Evolutionary conservation across 306 rosid species (phyloP).

Genomic region (Myrica gale): DNA sequence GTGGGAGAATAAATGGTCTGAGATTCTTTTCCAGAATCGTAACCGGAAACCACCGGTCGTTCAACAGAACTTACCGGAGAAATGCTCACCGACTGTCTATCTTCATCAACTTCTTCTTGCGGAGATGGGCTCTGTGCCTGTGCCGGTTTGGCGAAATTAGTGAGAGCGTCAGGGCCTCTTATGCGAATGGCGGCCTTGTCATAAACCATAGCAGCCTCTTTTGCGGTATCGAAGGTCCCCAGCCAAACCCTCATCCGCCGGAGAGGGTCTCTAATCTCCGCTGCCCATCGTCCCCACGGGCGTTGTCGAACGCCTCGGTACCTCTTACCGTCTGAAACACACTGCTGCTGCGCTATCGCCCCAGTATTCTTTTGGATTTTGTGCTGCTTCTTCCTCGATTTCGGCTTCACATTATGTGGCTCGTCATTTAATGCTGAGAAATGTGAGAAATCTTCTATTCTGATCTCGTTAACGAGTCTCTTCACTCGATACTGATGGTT

Average conservation of each 20-base stretch:
- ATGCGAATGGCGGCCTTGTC: slow-evolving; percentile 54
- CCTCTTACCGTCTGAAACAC: slow-evolving; percentile 14
- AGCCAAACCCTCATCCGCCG: slow-evolving; percentile 45
- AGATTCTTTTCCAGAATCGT: slow-evolving; percentile 26
- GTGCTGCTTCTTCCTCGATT: slow-evolving; percentile 10
- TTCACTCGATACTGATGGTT: slow-evolving; percentile 18
- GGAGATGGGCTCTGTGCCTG: neutral
- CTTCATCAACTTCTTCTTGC: neutral
- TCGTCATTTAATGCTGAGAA: neutral
- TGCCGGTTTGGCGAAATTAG: slow-evolving; percentile 44
- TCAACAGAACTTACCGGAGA: neutral
- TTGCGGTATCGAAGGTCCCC: slow-evolving; percentile 56
- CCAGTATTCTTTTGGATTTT: neutral
- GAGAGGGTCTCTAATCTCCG: slow-evolving; percentile 55
- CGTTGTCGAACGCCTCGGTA: slow-evolving; percentile 52
- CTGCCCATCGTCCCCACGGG: slow-evolving; percentile 61
- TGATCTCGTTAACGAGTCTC: slow-evolving; percentile 41
- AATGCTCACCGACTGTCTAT: neutral
- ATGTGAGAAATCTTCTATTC: slow-evolving; percentile 25
- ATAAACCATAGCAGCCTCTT: slow-evolving; percentile 61
- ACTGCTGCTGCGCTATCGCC: neutral
- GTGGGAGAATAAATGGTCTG: slow-evolving; percentile 36
- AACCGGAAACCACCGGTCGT: neutral
- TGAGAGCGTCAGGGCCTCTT: slow-evolving; percentile 51
- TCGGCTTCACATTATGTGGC: neutral